A percentile compares a stretch with the other conserved stretches of the same genome.
These are phyloP conservation scores for Camelina laxa DNA, from an alignment of 345 rosid species.

Conservation along the genomic window DNA sequence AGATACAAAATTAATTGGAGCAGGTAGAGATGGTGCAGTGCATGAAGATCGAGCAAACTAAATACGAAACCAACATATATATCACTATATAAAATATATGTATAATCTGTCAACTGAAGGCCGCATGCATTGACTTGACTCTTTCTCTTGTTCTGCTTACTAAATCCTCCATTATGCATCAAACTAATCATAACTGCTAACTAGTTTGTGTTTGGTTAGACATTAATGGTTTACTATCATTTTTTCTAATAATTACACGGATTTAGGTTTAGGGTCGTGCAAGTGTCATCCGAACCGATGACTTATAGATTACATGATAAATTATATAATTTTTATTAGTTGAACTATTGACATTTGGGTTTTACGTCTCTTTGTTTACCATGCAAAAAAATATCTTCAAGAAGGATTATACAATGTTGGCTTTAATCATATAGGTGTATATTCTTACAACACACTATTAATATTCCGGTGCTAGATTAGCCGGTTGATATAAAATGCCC, in stretches of 20 bases:
- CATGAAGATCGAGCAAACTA: neutral
- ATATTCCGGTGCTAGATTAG: neutral
- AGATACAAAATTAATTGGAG: no score
- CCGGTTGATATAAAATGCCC: neutral
- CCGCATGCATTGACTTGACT: constrained; percentile 38
- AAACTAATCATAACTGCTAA: constrained; percentile 11
- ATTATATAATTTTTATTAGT: no score
- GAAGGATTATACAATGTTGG: constrained; percentile 3
- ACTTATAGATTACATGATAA: no score
- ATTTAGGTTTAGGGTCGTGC: no score
- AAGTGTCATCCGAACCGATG: no score
- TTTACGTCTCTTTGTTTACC: neutral
- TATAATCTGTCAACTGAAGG: neutral
- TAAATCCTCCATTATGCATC: constrained; percentile 18
- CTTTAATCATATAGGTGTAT: neutral
- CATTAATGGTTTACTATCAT: neutral
- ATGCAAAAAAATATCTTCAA: neutral
- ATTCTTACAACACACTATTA: neutral
- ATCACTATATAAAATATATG: neutral
- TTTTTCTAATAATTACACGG: no score
- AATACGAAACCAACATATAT: neutral
- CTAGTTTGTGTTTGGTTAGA: constrained; percentile 6
- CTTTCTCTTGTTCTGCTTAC: constrained; percentile 13
- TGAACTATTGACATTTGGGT: no score
- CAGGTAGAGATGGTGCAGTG: constrained; percentile 12